Conservation (phyloP, 1,284 basidiomycete genomes). For the Heterobasidion irregulare region DNA sequence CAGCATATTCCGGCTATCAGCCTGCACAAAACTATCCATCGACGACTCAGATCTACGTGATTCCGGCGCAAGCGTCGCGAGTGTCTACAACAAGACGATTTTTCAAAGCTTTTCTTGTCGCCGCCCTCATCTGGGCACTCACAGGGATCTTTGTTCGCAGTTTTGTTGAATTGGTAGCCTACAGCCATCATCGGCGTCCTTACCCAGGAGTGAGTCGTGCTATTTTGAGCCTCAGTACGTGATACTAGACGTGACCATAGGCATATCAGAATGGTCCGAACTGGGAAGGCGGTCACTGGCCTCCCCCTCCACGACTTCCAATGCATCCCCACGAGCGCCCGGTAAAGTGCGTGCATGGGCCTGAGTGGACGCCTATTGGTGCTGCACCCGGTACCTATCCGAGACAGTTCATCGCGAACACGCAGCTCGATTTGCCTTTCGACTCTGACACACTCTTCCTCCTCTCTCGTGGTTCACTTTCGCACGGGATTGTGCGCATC, state of each 20-base stretch:
- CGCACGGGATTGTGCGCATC: slow-evolving; percentile 17
- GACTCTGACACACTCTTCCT: slow-evolving; percentile 18
- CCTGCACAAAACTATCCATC: slow-evolving; percentile 2
- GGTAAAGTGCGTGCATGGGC: neutral
- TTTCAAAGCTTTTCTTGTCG: slow-evolving; percentile 18
- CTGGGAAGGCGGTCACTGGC: neutral
- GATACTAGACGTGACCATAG: neutral
- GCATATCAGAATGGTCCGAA: neutral
- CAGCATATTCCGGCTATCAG: slow-evolving; percentile 14
- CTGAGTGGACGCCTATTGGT: neutral
- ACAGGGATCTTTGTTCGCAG: slow-evolving; percentile 14
- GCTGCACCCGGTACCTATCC: neutral
- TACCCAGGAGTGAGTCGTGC: slow-evolving; percentile 1
- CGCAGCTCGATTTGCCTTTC: slow-evolving; percentile 16
- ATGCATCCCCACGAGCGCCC: neutral
- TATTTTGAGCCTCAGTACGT: neutral
- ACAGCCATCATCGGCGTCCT: neutral
- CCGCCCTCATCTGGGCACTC: slow-evolving; percentile 17
- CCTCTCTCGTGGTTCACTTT: slow-evolving; percentile 14
- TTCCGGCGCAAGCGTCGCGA: neutral
- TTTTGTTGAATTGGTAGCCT: slow-evolving; percentile 5
- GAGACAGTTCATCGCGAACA: slow-evolving; percentile 8
- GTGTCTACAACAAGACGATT: slow-evolving; percentile 17
- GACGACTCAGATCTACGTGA: neutral
- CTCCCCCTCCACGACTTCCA: neutral